Conservation (phyloP, 2,329 filamentous ascomycete genomes). For the Microdochium nivale region DNA sequence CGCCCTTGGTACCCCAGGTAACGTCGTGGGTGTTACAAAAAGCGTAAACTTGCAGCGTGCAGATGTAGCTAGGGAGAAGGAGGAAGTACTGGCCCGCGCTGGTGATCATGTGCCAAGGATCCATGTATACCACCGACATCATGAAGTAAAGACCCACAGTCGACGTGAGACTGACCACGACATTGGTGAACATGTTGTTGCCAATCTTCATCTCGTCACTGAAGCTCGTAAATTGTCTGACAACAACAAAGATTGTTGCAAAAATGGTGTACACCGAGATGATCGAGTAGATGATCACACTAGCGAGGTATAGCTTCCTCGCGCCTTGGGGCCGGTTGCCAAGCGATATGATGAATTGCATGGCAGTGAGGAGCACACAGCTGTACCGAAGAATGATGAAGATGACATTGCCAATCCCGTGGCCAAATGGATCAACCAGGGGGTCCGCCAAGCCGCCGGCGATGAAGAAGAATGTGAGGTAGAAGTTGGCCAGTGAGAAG, state of each 20-base stretch:
- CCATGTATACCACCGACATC: conserved; percentile 93
- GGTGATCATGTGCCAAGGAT: conserved; percentile 99
- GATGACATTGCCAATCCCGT: conserved; percentile 74
- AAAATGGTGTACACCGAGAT: conserved; percentile 97
- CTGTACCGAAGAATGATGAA: conserved; percentile 81
- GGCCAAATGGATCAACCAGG: conserved; percentile 80
- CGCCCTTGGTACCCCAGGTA: conserved; percentile 97
- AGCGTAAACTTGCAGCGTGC: conserved; percentile 93
- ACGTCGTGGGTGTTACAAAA: conserved; percentile 99
- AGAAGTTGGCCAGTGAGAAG: conserved; percentile 98
- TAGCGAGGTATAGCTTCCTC: conserved; percentile 78
- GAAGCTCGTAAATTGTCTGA: conserved; percentile 61
- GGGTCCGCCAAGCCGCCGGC: conserved; percentile 79
- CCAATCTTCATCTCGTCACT: conserved; percentile 51
- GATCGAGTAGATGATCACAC: conserved; percentile 81
- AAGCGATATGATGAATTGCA: conserved; percentile 93
- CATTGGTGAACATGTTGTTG: conserved; percentile 88
- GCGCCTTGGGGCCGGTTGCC: conserved; percentile 94
- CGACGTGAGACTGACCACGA: conserved; percentile 81
- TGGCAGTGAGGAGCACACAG: conserved; percentile 78
- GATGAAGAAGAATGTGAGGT: conserved; percentile 97
- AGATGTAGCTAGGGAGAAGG: conserved; percentile 88
- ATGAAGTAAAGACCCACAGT: conserved; percentile 92
- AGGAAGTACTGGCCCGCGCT: conserved; percentile 86
- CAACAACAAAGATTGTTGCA: conserved; percentile 78